Evolutionary conservation across 129 eudicot species (phyloP).

Genomic region (Helichrysum umbraculigerum): DNA sequence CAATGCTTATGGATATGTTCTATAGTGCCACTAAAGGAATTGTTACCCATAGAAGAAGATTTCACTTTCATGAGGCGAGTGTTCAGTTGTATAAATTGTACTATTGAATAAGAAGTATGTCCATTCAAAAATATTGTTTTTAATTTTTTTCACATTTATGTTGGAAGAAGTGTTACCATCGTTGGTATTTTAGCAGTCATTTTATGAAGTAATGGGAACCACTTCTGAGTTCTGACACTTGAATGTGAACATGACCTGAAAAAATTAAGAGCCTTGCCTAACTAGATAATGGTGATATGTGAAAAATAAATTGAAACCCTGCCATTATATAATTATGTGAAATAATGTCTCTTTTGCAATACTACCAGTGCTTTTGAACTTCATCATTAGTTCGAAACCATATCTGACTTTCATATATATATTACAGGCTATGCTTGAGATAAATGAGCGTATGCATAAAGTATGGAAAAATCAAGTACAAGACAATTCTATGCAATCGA

Average conservation of each 20-base stretch:
- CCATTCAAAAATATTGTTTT: background rate
- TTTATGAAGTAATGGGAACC: background rate
- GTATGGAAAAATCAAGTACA: slow-evolving; percentile 79
- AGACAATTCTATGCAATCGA: slow-evolving; percentile 69
- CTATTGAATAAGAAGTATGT: background rate
- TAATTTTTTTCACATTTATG: background rate
- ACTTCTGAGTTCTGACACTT: background rate
- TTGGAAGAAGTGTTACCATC: background rate
- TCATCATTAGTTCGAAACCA: background rate
- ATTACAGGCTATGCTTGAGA: slow-evolving; percentile 93
- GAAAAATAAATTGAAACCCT: background rate
- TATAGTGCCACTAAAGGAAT: slow-evolving; percentile 80
- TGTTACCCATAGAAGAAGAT: slow-evolving; percentile 81
- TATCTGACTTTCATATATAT: background rate
- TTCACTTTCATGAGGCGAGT: slow-evolving; percentile 96
- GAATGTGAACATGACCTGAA: background rate
- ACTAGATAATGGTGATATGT: background rate
- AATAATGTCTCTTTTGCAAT: slow-evolving; percentile 1
- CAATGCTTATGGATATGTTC: slow-evolving; percentile 99
- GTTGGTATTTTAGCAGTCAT: background rate
- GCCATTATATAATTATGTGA: background rate
- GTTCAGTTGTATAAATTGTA: slow-evolving; percentile 12
- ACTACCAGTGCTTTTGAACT: background rate
- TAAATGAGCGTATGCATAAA: slow-evolving; percentile 86
- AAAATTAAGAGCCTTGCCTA: background rate